Base-by-base conservation (phyloP, 345 rosid species). In the Populus deltoides region DNA sequence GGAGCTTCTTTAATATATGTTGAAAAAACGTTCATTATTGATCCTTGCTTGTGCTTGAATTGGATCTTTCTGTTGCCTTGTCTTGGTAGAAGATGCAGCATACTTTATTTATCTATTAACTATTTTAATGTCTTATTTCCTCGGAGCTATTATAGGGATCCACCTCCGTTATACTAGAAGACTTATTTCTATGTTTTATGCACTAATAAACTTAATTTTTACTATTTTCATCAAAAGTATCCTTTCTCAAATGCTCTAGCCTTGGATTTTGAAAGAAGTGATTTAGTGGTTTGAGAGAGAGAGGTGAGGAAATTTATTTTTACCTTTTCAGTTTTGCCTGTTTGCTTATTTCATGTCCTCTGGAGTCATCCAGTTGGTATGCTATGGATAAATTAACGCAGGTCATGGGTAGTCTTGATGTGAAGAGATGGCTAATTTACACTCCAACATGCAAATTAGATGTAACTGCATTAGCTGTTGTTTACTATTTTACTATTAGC, bases 401-500 rank as follows among this genome's bases (percentile, higher is more conserved):
- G 22, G 27, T 35, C 25, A 45, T 43, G 8, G n/a, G 57, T 45
- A 17, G 29, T 75, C 2, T 66, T 8, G 22, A 45, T 66, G 31
- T 59, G 65, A 24, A 59, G 65, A 59, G 65, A 24, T 59, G 29
- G n/a, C 65, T 24, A 59, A 10, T 8, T 45, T 45, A 39, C 24
- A n/a, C 18, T 5, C 74, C 18, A 65, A 36, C 43, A 70, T 25
- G 68, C 31, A 73, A 62, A 68, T 55, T 67, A 27, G 27, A 66
- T 66, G 69, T 45, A 17, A 53, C 47, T 76, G 62, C 68, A 31
- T 63, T 68, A n/a, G 43, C 62, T 53, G 61, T 69, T 74, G 66
- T 76, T 74, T 75, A n/a, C 6, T 29, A 7, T 75, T 75, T 74
- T 77, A 29, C 8, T 43, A 7, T 71, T 77, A 51, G 35, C 65